Evolutionary conservation across 176 grass and related monocot species (phyloP).

Genomic region (Carex parvula): DNA sequence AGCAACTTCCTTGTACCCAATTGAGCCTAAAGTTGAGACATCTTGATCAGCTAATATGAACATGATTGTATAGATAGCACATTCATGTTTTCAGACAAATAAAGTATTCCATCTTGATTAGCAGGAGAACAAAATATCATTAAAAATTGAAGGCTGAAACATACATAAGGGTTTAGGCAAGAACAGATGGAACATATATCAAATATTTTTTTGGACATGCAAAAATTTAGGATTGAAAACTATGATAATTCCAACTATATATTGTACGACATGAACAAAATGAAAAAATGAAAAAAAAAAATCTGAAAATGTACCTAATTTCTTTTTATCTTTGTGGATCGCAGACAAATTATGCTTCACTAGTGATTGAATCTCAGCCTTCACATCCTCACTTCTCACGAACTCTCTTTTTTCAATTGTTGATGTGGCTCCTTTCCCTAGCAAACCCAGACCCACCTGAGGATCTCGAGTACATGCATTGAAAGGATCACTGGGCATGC

Average conservation of each 20-base stretch:
- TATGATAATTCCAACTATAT: background rate
- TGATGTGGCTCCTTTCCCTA: background rate
- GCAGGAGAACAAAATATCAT: no score
- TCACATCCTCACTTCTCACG: background rate
- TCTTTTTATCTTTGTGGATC: background rate
- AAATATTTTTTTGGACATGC: background rate
- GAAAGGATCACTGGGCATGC: background rate
- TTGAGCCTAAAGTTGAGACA: constrained; percentile 37
- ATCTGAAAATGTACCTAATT: background rate
- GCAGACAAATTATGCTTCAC: background rate
- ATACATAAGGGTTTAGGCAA: background rate
- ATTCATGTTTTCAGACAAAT: background rate
- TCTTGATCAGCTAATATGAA: no score
- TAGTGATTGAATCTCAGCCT: background rate
- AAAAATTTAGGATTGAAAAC: background rate
- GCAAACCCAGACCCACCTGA: background rate
- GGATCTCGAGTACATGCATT: background rate
- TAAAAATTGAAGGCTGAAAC: no score
- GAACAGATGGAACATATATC: background rate
- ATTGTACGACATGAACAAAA: background rate
- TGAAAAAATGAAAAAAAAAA: background rate
- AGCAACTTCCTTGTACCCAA: constrained; percentile 65
- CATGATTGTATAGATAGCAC: no score
- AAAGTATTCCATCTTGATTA: background rate
- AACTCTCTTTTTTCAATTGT: background rate